Conservation (phyloP, 148 eudicot species). For the Linanthus parryae region DNA sequence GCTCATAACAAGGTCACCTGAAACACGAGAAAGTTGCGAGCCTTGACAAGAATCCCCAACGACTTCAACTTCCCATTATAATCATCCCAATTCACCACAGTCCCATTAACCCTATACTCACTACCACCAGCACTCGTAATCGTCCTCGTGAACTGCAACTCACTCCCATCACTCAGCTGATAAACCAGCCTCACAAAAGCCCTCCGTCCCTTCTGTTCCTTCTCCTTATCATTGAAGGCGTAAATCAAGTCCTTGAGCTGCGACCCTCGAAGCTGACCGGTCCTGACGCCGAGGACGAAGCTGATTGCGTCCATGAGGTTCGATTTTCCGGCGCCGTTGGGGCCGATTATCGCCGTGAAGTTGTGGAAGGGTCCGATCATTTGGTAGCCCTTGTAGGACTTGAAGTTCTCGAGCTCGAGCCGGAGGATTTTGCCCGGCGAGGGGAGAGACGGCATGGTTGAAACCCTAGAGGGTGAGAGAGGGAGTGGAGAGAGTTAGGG, state of each 20-base stretch:
- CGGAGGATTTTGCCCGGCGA: conserved; percentile 70
- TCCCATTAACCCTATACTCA: conserved; percentile 80
- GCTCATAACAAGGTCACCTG: conserved; percentile 40
- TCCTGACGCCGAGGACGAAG: conserved; percentile 87
- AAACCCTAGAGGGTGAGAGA: too few relatives aligned
- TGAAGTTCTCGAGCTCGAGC: conserved; percentile 86
- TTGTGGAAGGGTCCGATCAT: conserved; percentile 81
- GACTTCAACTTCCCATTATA: conserved; percentile 58
- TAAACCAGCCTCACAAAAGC: conserved; percentile 81
- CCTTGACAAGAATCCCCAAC: conserved; percentile 84
- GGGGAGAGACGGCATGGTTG: conserved; percentile 43
- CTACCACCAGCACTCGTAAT: conserved; percentile 72
- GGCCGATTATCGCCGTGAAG: conserved; percentile 98
- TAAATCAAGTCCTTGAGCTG: conserved; percentile 84
- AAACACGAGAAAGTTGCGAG: conserved; percentile 93
- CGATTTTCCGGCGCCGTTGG: conserved; percentile 93
- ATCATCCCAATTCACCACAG: conserved; percentile 77
- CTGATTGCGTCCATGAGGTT: conserved; percentile 97
- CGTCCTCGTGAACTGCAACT: conserved; percentile 55
- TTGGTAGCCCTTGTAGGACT: conserved; percentile 88
- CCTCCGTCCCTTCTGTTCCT: conserved; percentile 63
- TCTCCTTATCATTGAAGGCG: conserved; percentile 61
- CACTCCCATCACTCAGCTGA: conserved; percentile 29
- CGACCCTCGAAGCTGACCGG: conserved; percentile 86
- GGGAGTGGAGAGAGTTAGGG: too few relatives aligned